Base-by-base conservation (phyloP, 2,329 filamentous ascomycete genomes). In the Fusarium sp. region DNA sequence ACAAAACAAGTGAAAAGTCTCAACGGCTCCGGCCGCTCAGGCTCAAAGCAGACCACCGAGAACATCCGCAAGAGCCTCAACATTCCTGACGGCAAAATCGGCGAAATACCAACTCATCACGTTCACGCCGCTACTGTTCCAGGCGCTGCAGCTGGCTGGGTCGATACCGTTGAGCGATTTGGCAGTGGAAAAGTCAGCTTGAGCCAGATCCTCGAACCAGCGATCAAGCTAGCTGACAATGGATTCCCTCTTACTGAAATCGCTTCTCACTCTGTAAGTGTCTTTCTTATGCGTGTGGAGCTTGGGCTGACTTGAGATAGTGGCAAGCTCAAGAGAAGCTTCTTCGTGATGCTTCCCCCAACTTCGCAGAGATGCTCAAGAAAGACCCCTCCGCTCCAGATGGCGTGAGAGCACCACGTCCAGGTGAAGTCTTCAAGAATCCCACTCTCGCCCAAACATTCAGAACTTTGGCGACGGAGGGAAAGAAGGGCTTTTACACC, bases 81-180 rank as follows among this genome's bases (percentile, higher is more conserved):
- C 1, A 78, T 96, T 19, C 85, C 87, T 4, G 87, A 89, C 12
- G 90, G 87, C 18, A 83, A 88, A 43, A 75, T 79, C 3, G 86
- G 85, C 3, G 84, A 85, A 47, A 95, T 98, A 37, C 95, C 95
- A 21, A 90, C 92, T 84, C 83, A 84, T 38, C 96, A 92, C 79
- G 91, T 94, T 19, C 93, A 97, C 79, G 88, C 95, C 15, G 94
- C 94, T 2, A 97, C 95, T 3, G 92, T 96, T 0, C 96, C 96
- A 1, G 96, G 96, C 10, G 95, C 96, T 4, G 90, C 96, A 2
- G 96, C 95, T 2, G 96, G 96, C 2, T 99, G 96, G 96, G 91
- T 94, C 30, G 96, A 99, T 81, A 92, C 93, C 1, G 88, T 98
- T 2, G 92, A 95, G 82, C 90, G 90, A 60, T 97, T 98, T 79